Evolutionary conservation across 1,284 basidiomycete species (phyloP), one percentile per base, ranked within the genome.

Genomic region (Ustilago nuda): DNA sequence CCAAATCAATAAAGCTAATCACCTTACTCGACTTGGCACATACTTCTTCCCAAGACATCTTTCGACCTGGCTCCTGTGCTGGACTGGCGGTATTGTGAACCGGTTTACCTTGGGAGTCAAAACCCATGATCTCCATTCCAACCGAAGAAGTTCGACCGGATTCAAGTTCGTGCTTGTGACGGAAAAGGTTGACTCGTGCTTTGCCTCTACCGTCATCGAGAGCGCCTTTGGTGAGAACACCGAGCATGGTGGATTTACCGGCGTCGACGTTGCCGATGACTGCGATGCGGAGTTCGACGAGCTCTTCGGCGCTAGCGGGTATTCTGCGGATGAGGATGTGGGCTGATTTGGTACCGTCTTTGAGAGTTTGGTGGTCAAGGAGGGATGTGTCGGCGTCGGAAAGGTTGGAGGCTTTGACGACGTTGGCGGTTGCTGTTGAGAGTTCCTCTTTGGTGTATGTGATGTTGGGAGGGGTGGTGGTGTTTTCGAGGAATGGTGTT

Each of bases 151-250:
- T 98, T 61, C 97, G 88, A 2, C 97, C 96, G 11, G 93, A 94
- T 87, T 99, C 96, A 72, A 98, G 89, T 87, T 99, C 96, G 84
- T 99, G 96, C 86, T 98, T 98, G 87, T 99, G 97, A 53, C 96
- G 89, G 87, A 98, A 98, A 8, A 99, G 88, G 3, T 92, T 92
- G 8, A 98, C 92, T 57, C 96, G 92, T 1, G 96, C 95, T 66
- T 92, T 91, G 1, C 96, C 96, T 85, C 97, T 88, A 12, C 96
- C 97, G 86, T 99, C 96, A 82, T 99, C 96, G 64, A 99, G 88
- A 2, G 91, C 90, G 50, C 95, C 94, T 91, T 87, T 86, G 37
- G 84, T 88, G 57, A 87, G 80, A 11, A 95, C 93, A 54, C 95
- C 96, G 13, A 98, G 88, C 15, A 94, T 94, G 13, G 95, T 98